Evolutionary conservation across 768 basidiomycete species (phyloP).

Genomic region (Cyathus striatus): DNA sequence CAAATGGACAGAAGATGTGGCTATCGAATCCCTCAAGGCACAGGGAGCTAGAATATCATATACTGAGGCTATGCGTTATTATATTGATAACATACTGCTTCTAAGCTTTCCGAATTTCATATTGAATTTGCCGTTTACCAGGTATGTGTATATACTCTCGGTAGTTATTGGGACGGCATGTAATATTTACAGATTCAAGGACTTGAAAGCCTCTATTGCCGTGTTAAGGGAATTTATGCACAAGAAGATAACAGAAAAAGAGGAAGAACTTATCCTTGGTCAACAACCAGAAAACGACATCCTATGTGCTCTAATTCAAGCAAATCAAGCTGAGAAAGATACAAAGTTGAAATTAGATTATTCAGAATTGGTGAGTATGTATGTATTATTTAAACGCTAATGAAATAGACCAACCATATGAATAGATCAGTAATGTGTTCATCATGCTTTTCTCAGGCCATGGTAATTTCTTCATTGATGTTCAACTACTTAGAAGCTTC

Average conservation of each 20-base stretch:
- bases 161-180: too few relatives aligned
- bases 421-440: conserved; percentile 50
- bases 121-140: conserved; percentile 26
- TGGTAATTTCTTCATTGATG: conserved; percentile 22
- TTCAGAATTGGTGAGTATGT: conserved; percentile 21
- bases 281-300: not conserved
- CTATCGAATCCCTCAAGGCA: conserved; percentile 30
- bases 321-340: not conserved
- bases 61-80: conserved; percentile 28
- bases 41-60: conserved; percentile 31
- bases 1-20: conserved; percentile 31
- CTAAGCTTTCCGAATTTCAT: conserved; percentile 31
- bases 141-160: too few relatives aligned
- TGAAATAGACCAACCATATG: not conserved
- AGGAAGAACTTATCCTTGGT: conserved; percentile 17
- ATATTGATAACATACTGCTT: conserved; percentile 22
- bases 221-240: conserved; percentile 32
- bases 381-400: not conserved
- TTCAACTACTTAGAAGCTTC: too few relatives aligned
- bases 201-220: conserved; percentile 20
- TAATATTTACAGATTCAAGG: conserved; percentile 25
- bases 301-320: too few relatives aligned
- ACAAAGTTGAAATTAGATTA: not conserved
- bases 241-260: conserved; percentile 22
- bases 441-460: conserved; percentile 54